Evolutionary conservation across 2,329 filamentous ascomycete genomes (phyloP).

Genomic region (Curvularia verruculosa): DNA sequence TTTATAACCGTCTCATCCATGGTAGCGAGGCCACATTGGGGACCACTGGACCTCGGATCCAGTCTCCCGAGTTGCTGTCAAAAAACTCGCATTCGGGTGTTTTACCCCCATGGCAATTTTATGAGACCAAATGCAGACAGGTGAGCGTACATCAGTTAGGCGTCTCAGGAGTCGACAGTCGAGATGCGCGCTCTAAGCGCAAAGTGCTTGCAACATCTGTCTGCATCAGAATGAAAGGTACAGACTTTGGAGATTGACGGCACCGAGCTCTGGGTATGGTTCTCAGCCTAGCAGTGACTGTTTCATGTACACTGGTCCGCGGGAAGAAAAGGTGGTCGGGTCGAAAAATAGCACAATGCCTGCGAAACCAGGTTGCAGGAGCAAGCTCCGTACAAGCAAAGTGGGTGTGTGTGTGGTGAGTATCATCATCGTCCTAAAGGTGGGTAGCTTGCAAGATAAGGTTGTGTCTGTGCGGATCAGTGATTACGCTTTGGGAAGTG

Average conservation of each 20-base stretch:
- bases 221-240: constrained; percentile 48
- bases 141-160: constrained; percentile 50
- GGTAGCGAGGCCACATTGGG: constrained; percentile 49
- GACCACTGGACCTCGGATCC: constrained; percentile 46
- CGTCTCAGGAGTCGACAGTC: constrained; percentile 50
- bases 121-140: constrained; percentile 49
- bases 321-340: constrained; percentile 53
- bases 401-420: constrained; percentile 51
- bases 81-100: constrained; percentile 46
- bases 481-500: constrained; percentile 5
- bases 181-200: constrained; percentile 45
- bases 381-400: constrained; percentile 35
- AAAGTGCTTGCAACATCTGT: constrained; percentile 20
- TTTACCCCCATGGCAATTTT: constrained; percentile 52
- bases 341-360: constrained; percentile 45
- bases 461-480: constrained; percentile 29
- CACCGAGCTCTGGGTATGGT: constrained; percentile 53
- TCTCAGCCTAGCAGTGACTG: constrained; percentile 52
- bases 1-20: constrained; percentile 50
- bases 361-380: constrained; percentile 44
- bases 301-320: constrained; percentile 50
- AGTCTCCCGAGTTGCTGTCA: constrained; percentile 49
- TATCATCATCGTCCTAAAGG: constrained; percentile 51
- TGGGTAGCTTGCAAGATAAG: constrained; percentile 47
- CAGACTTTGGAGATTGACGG: constrained; percentile 54